These are phyloP conservation scores for Lipomyces anomalus DNA, from an alignment of 805 yeast genomes.

Conservation along the genomic window DNA sequence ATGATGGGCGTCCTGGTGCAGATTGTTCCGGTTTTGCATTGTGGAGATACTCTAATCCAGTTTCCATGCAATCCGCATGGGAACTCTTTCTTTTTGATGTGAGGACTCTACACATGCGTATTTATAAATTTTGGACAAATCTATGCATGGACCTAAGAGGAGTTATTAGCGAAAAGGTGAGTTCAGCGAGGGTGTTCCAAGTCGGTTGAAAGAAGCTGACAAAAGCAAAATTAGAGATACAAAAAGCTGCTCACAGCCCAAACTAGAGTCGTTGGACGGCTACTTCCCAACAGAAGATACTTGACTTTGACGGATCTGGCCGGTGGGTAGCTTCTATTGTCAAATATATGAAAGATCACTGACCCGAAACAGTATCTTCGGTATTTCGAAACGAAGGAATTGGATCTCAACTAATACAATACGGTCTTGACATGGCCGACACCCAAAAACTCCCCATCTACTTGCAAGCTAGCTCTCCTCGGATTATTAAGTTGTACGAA, in stretches of 20 bases:
- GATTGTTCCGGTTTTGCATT: not conserved
- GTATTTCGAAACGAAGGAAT: conserved; percentile 3
- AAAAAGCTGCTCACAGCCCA: not conserved
- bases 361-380: not conserved
- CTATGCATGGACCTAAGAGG: not conserved
- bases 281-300: not conserved
- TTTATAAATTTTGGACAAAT: not conserved
- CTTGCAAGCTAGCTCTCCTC: conserved; percentile 6
- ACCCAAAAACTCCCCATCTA: conserved; percentile 17
- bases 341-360: too few species aligned
- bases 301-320: not conserved
- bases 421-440: conserved; percentile 23
- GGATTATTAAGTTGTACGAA: conserved; percentile 4
- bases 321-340: not conserved
- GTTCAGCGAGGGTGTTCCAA: not conserved
- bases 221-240: not conserved
- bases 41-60: not conserved
- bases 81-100: not conserved
- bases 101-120: not conserved
- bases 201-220: too few species aligned
- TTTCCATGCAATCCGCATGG: not conserved
- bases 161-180: not conserved
- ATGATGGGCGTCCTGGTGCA: not conserved
- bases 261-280: not conserved
- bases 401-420: conserved; percentile 8